phyloP scores from a whole-genome alignment of 495 filamentous ascomycete genomes.

The Penicillium desertorum region DNA sequence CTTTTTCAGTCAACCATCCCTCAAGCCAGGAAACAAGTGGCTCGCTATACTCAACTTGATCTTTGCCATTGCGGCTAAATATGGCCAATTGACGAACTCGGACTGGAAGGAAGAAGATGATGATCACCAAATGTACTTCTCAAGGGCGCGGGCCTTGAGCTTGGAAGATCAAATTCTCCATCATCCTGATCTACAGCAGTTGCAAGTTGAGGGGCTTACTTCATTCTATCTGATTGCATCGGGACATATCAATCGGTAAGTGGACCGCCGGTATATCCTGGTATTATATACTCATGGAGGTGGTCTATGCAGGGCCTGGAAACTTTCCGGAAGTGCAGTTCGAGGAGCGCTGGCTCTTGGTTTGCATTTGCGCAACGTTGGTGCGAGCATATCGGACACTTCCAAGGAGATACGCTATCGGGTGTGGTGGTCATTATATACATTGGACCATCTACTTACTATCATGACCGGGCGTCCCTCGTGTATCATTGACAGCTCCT shows the following conservation, averaged over 20 bases:
- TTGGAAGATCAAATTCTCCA: slow-evolving; percentile 52
- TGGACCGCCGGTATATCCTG: not conserved
- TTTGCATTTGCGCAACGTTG: slow-evolving; percentile 58
- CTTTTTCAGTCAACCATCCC: slow-evolving; percentile 41
- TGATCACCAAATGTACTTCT: slow-evolving; percentile 56
- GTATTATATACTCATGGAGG: slow-evolving; percentile 13
- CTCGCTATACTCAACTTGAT: slow-evolving; percentile 62
- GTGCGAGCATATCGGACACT: slow-evolving; percentile 43
- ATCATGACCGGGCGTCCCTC: slow-evolving; percentile 61
- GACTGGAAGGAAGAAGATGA: slow-evolving; percentile 48
- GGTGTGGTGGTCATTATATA: slow-evolving; percentile 62
- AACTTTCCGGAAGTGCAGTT: slow-evolving; percentile 56
- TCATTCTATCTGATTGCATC: slow-evolving; percentile 59
- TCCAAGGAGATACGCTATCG: slow-evolving; percentile 58
- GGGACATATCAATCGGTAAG: slow-evolving; percentile 61
- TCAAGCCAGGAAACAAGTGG: slow-evolving; percentile 48
- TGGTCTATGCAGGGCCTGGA: slow-evolving; percentile 54
- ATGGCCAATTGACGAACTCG: slow-evolving; percentile 46
- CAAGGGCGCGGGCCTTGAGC: slow-evolving; percentile 52
- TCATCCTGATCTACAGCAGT: slow-evolving; percentile 55
- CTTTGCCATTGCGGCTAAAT: slow-evolving; percentile 59
- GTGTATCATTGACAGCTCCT: slow-evolving; percentile 53
- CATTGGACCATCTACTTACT: slow-evolving; percentile 56
- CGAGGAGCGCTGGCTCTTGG: slow-evolving; percentile 59
- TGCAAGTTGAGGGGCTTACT: slow-evolving; percentile 58